Percentiles rank a stretch among this genome's conserved stretches.
These are phyloP conservation scores for Naganishia vaughanmartiniae DNA, from an alignment of 768 basidiomycete genomes.

Conservation along the genomic window DNA sequence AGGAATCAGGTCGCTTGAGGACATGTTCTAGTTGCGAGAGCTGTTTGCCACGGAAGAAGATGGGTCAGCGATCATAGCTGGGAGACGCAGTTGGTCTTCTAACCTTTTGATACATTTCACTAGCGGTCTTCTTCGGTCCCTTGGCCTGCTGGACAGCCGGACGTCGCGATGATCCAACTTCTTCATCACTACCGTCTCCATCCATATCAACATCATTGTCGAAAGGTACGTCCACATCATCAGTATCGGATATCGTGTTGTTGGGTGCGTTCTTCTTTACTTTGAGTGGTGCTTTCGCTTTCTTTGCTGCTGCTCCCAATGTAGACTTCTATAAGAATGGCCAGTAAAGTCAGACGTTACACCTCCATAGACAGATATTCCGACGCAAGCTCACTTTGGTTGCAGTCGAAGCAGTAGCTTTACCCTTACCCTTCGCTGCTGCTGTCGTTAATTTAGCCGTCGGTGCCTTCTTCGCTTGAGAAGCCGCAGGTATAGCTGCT, in stretches of 20 bases:
- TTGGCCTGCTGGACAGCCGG: constrained; percentile 47
- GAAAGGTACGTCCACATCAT: constrained; percentile 36
- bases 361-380: constrained; percentile 5
- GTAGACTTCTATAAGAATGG: constrained; percentile 22
- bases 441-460: constrained; percentile 57
- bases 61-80: neutral
- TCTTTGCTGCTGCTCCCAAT: constrained; percentile 45
- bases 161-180: constrained; percentile 55
- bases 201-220: constrained; percentile 56
- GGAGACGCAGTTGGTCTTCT: constrained; percentile 35
- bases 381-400: constrained; percentile 33
- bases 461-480: constrained; percentile 30
- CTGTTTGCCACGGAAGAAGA: constrained; percentile 54
- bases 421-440: constrained; percentile 52
- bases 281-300: constrained; percentile 64
- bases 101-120: constrained; percentile 87
- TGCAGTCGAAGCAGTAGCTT: constrained; percentile 53
- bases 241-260: constrained; percentile 43
- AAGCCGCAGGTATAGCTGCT: constrained; percentile 11
- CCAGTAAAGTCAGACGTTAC: neutral
- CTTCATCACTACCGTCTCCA: constrained; percentile 49
- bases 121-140: constrained; percentile 66
- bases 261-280: constrained; percentile 50
- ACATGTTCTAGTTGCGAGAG: constrained; percentile 90
- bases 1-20: constrained; percentile 56